phyloP scores from a whole-genome alignment of 1,139 yeast species.

The Zhuliangozyma blackwelliae region DNA sequence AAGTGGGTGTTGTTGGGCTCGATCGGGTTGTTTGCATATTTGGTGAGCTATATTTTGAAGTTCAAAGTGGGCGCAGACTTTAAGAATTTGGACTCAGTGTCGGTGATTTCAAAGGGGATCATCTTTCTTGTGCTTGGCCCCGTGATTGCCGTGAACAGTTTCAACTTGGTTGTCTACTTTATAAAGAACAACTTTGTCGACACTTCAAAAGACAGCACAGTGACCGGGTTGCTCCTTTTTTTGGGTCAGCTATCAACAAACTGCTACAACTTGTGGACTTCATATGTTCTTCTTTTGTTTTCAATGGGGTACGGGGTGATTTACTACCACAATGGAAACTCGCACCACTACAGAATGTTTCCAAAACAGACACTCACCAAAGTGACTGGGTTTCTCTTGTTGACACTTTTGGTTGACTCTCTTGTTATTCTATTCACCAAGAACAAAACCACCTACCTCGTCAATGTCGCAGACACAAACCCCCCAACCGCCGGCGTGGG shows the following conservation, averaged over 20 bases:
- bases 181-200: conserved; percentile 15
- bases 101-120: conserved; percentile 30
- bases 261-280: conserved; percentile 2
- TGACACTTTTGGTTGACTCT: conserved; percentile 7
- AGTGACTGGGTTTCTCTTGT: conserved; percentile 15
- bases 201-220: conserved; percentile 4
- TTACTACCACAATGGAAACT: conserved; percentile 23
- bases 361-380: conserved; percentile 19
- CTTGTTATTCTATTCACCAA: conserved; percentile 2
- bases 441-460: background rate
- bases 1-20: conserved; percentile 16
- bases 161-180: conserved; percentile 12
- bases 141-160: conserved; percentile 10
- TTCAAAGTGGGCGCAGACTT: conserved; percentile 28
- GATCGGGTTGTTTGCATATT: conserved; percentile 15
- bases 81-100: conserved; percentile 27
- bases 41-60: conserved; percentile 25
- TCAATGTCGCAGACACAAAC: background rate
- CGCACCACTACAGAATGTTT: conserved; percentile 24
- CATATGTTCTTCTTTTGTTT: conserved; percentile 22
- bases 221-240: conserved; percentile 3
- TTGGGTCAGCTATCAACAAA: background rate
- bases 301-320: conserved; percentile 41
- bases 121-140: conserved; percentile 30
- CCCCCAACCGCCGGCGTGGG: too few relatives aligned